Percentiles rank a stretch among this genome's conserved stretches.
Evolutionary conservation across 2,329 filamentous ascomycete species (phyloP).

Genomic region (Fusarium fujikuroi): DNA sequence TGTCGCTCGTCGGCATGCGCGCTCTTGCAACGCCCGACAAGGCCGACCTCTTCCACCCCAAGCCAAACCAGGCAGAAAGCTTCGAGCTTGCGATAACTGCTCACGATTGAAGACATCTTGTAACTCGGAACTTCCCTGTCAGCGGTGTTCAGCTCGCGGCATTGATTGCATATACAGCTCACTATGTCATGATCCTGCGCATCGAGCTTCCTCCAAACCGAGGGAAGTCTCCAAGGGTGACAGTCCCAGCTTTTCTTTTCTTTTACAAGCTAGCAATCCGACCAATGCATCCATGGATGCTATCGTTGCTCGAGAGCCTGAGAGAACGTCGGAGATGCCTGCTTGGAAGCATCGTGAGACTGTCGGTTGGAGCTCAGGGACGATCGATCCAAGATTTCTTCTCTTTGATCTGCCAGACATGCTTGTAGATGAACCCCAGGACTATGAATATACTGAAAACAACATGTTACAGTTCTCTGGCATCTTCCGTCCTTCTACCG

Average conservation of each 20-base stretch:
- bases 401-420: conserved; percentile 17
- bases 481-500: neutral
- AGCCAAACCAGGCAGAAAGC: conserved; percentile 25
- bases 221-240: neutral
- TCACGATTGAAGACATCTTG: conserved; percentile 7
- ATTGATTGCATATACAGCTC: conserved; percentile 19
- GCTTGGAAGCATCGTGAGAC: neutral
- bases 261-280: conserved; percentile 14
- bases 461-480: neutral
- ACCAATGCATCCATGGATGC: neutral
- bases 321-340: conserved; percentile 3
- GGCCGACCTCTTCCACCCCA: conserved; percentile 9
- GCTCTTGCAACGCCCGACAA: conserved; percentile 12
- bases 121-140: neutral
- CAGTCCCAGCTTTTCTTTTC: neutral
- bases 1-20: conserved; percentile 20
- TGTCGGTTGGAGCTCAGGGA: neutral
- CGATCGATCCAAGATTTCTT: conserved; percentile 16
- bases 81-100: conserved; percentile 26
- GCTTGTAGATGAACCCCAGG: neutral
- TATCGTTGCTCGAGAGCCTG: conserved; percentile 14
- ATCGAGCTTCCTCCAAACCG: neutral
- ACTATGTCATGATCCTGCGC: conserved; percentile 8
- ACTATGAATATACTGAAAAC: accelerated
- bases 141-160: neutral